Evolutionary conservation across 2,329 filamentous ascomycete species (phyloP), one percentile per base, ranked within the genome.

Genomic region (Dothistroma septosporum): DNA sequence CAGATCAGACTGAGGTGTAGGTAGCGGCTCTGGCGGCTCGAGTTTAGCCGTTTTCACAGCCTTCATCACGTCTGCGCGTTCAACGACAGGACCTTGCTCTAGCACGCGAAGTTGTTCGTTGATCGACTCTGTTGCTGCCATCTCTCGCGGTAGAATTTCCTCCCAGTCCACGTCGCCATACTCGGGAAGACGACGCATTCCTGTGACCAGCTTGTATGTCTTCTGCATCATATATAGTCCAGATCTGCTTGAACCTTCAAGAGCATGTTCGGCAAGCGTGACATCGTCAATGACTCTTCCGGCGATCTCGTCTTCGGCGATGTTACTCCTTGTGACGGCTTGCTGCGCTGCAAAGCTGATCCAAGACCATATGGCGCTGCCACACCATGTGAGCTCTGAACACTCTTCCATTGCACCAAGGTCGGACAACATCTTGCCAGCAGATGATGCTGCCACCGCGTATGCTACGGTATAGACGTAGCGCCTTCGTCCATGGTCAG

Each of bases 351-450:
- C 24, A 24, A 16, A 12, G 11, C 10, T 11, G 4, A 53, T 19
- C 24, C n/a, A 21, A 21, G 24, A 28, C 24, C 31, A 32, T 2
- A 53, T 31, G 12, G 31, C 16, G n/a, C 31, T 53, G 12, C 24
- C 16, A 35, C 50, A 53, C 24, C n/a, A 21, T 11, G 12, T 19
- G 50, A 53, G 24, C 7, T 21, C 11, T 12, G n/a, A 11, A 31
- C 50, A 53, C 19, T 53, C 50, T 32, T 53, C n/a, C 50, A 35
- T 35, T 14, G 50, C 50, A n/a, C 14, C 50, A 7, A 53, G 50
- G 8, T 44, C 41, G 8, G 16, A 9, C n/a, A 44, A n/a, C 41
- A 44, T 44, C 4, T 44, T 44, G 14, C 8, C 14, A 0, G 41
- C 14, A 19, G 41, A 14, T 19, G 41, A n/a, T 19, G 41, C 41